These are phyloP conservation scores for Arthrobotrys sphaeroides DNA, from an alignment of 2,329 filamentous ascomycete genomes.

Conservation along the genomic window DNA sequence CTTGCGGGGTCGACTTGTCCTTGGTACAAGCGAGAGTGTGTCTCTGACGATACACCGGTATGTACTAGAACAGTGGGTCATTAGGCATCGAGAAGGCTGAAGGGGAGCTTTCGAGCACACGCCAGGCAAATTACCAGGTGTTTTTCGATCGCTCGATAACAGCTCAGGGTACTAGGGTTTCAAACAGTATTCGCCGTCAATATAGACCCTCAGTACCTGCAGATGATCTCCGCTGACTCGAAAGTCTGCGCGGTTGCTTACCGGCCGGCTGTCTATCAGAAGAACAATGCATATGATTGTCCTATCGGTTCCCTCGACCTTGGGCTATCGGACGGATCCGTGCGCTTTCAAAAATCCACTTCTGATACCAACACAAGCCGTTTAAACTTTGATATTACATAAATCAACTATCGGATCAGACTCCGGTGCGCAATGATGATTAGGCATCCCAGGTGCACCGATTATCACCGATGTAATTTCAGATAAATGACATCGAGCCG, in stretches of 20 bases:
- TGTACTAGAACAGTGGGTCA: slow-evolving; percentile 33
- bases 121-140: slow-evolving; percentile 18
- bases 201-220: slow-evolving; percentile 38
- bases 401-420: background rate
- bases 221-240: slow-evolving; percentile 44
- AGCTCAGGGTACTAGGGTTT: slow-evolving; percentile 16
- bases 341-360: slow-evolving; percentile 7
- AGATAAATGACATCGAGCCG: slow-evolving; percentile 16
- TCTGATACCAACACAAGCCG: slow-evolving; percentile 23
- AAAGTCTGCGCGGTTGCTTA: slow-evolving; percentile 43
- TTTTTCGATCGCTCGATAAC: slow-evolving; percentile 23
- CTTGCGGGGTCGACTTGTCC: slow-evolving; percentile 6
- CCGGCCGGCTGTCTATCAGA: slow-evolving; percentile 14
- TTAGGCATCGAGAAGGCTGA: slow-evolving; percentile 35
- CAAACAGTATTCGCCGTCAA: slow-evolving; percentile 52
- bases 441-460: slow-evolving; percentile 9
- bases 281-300: slow-evolving; percentile 32
- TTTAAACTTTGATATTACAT: slow-evolving; percentile 17
- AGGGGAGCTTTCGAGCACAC: background rate
- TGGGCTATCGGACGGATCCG: slow-evolving; percentile 38
- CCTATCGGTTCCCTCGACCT: slow-evolving; percentile 15
- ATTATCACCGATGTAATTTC: slow-evolving; percentile 14
- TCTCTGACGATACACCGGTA: slow-evolving; percentile 2
- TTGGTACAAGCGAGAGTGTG: slow-evolving; percentile 15
- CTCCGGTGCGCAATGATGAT: background rate